Base-by-base conservation (phyloP, 768 basidiomycete genomes). In the Scleroderma bovista region DNA sequence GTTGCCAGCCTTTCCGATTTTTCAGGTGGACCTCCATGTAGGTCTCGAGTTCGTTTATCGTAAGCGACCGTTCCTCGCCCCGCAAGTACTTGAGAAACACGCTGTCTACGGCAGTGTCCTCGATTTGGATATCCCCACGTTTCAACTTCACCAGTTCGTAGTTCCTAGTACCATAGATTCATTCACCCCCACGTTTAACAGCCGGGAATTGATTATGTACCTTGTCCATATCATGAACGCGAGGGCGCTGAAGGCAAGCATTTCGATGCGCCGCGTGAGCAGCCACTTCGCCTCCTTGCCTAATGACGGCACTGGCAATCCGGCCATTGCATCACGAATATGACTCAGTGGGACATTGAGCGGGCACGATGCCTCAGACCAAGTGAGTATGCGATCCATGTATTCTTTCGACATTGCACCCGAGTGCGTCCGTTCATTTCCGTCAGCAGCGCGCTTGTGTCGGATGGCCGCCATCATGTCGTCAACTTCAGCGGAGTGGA, bases 141-240 rank as follows among this genome's bases (percentile, higher is more conserved):
- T 62, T 57, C 1, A 72, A 29, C 6, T 58, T 54, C 10, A 64
- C 48, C 1, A 63, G 51, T 52, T 72, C 69, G 31, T 65, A 68
- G 52, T 64, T 65, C 32, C 69, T 72, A 32, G 4, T 2, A 42
- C 12, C 2, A 19, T 16, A 15, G 11, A 20, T 22, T 13, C 5
- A 19, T 10, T 20, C 12, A 17, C 5, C n/a, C 7, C 33, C 15
- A n/a, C n/a, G n/a, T n/a, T n/a, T n/a, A n/a, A n/a, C n/a, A n/a
- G 9, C 26, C 9, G 26, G 26, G 6, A 32, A 24, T 11, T 40
- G 10, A 10, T 20, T 29, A 16, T 36, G 4, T 24, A 42, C 48
- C 48, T 42, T 4, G 31, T 49, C 48, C 48, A 49, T 3, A 49
- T 7, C 7, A 10, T 49, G 29, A 29, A 49, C 20, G 4, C 16